phyloP scores from a whole-genome alignment of 2,329 filamentous ascomycete species.

The Lachnum nothofagi region DNA sequence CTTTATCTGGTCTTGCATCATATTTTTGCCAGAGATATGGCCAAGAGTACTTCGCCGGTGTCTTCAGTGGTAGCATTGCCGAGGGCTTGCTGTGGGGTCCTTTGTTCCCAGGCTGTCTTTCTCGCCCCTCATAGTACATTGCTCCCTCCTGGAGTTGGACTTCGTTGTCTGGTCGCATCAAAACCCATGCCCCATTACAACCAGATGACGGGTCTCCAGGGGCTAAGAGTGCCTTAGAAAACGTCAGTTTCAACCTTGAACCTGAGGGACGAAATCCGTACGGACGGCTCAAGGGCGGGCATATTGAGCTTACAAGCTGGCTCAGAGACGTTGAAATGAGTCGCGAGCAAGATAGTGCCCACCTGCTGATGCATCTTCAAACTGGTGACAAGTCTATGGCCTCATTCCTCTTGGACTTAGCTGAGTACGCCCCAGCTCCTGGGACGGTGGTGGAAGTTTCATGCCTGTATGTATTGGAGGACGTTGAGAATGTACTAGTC shows the following conservation, averaged over 20 bases:
- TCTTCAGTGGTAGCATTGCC: background rate
- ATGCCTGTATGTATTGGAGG: constrained; percentile 7
- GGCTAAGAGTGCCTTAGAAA: constrained; percentile 2
- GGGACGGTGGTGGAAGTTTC: constrained; percentile 1
- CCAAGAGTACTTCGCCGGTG: background rate
- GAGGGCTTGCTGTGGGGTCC: background rate
- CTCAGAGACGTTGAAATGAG: constrained; percentile 3
- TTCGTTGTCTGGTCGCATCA: constrained; percentile 6
- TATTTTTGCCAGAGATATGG: background rate
- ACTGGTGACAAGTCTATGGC: background rate
- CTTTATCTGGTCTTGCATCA: background rate
- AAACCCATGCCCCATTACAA: background rate
- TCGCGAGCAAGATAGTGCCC: background rate
- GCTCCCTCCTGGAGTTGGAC: constrained; percentile 12
- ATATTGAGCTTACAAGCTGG: constrained; percentile 4
- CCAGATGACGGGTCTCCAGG: background rate
- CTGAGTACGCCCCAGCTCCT: background rate
- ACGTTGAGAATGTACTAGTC: constrained; percentile 4
- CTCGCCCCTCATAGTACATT: background rate
- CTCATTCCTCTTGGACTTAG: constrained; percentile 5
- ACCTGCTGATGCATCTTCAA: constrained; percentile 3
- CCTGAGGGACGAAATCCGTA: constrained; percentile 4
- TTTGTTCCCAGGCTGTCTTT: background rate
- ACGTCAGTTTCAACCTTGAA: constrained; percentile 5
- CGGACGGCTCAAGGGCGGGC: constrained; percentile 4